phyloP scores from a whole-genome alignment of 805 yeast species.

The Priceomyces haplophilus region DNA sequence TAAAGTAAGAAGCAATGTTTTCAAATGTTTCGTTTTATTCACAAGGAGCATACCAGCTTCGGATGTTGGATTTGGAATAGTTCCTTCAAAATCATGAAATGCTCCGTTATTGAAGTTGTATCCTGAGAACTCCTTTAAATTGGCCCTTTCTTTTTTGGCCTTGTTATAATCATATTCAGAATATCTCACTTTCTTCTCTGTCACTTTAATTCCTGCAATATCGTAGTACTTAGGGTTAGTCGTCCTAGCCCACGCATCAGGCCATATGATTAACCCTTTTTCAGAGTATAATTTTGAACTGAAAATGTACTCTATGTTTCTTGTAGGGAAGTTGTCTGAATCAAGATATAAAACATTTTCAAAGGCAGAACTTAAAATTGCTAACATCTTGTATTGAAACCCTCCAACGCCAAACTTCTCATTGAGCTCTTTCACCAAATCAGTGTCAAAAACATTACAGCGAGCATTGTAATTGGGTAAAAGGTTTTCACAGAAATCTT shows the following conservation, averaged over 20 bases:
- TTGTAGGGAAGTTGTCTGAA: slow-evolving; percentile 48
- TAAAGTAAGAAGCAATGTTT: slow-evolving; percentile 54
- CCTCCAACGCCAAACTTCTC: slow-evolving; percentile 35
- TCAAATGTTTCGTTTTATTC: slow-evolving; percentile 56
- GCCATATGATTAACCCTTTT: slow-evolving; percentile 56
- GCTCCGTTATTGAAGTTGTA: slow-evolving; percentile 30
- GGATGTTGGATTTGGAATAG: slow-evolving; percentile 64
- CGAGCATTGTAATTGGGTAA: slow-evolving; percentile 44
- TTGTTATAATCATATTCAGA: slow-evolving; percentile 32
- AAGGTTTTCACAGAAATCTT: slow-evolving; percentile 41
- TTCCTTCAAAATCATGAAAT: slow-evolving; percentile 60
- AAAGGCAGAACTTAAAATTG: slow-evolving; percentile 61
- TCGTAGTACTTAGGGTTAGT: slow-evolving; percentile 59
- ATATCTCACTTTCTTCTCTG: slow-evolving; percentile 32
- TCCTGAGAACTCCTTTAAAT: slow-evolving; percentile 19
- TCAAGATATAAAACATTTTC: slow-evolving; percentile 48
- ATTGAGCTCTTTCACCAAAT: slow-evolving; percentile 13
- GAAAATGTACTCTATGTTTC: slow-evolving; percentile 45
- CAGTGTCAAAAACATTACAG: slow-evolving; percentile 44
- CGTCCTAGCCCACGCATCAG: slow-evolving; percentile 69
- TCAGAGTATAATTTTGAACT: slow-evolving; percentile 44
- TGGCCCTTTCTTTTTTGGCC: slow-evolving; percentile 32
- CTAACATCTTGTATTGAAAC: slow-evolving; percentile 50
- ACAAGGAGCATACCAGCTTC: slow-evolving; percentile 71
- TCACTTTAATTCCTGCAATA: slow-evolving; percentile 43